Conservation (phyloP, 345 rosid genomes). For the Alliaria petiolata region DNA sequence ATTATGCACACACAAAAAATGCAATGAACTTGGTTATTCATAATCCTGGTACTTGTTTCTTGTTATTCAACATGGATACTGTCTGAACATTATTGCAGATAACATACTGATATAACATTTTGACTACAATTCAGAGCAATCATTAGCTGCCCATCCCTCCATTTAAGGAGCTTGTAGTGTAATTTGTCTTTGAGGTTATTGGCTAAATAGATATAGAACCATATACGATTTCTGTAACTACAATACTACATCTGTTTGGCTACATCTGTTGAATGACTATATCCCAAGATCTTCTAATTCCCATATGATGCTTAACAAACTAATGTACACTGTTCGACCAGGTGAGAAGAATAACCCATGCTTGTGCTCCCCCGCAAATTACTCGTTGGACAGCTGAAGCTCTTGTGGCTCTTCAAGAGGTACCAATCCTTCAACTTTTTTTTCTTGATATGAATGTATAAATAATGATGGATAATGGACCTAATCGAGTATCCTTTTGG, state of each 20-base stretch:
- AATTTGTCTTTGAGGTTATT: neutral
- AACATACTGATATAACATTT: neutral
- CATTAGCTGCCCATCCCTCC: neutral
- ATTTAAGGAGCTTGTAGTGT: neutral
- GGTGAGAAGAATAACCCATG: constrained; percentile 57
- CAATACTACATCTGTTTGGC: neutral
- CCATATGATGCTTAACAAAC: neutral
- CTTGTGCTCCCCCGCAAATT: constrained; percentile 33
- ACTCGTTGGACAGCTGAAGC: constrained; percentile 88
- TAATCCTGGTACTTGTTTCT: neutral
- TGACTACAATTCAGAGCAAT: neutral
- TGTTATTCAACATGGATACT: neutral
- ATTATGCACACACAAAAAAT: neutral
- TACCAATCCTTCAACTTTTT: constrained; percentile 11
- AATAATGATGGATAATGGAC: neutral
- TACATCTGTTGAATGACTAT: neutral
- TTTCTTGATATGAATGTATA: neutral
- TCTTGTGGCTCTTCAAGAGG: constrained; percentile 84
- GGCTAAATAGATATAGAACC: neutral
- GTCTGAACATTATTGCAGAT: too few species aligned
- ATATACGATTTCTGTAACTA: neutral
- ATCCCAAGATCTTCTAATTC: neutral
- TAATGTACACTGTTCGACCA: constrained; percentile 26
- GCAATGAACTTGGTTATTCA: neutral
- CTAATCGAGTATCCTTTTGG: neutral